Evolutionary conservation across 2,329 filamentous ascomycete genomes (phyloP).

Genomic region (Cladophialophora bantiana): DNA sequence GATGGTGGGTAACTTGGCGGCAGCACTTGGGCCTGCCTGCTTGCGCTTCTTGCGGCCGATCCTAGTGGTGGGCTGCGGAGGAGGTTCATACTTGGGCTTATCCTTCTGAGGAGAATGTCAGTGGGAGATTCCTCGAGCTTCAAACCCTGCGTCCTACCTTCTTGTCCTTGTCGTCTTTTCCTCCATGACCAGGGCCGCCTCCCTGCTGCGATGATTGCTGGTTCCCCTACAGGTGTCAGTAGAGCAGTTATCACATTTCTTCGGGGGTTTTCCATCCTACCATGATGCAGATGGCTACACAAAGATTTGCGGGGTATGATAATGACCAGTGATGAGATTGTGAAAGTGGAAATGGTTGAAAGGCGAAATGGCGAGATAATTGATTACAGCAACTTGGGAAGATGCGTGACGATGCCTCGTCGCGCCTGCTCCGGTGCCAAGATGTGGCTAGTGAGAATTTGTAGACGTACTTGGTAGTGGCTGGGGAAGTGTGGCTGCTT

Average conservation of each 20-base stretch:
- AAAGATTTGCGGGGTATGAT: neutral
- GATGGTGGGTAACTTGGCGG: constrained; percentile 91
- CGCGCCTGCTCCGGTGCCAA: constrained; percentile 12
- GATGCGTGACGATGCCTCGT: constrained; percentile 30
- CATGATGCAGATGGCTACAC: neutral
- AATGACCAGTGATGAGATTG: neutral
- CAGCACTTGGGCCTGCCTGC: constrained; percentile 88
- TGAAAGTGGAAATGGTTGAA: constrained; percentile 6
- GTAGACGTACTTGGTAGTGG: neutral
- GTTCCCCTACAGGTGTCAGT: constrained; percentile 49
- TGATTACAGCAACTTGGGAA: constrained; percentile 20
- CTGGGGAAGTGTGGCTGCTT: constrained; percentile 1
- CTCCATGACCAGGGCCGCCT: constrained; percentile 72
- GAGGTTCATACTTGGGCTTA: constrained; percentile 99
- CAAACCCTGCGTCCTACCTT: constrained; percentile 56
- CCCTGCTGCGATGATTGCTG: constrained; percentile 82
- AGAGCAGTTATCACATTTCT: neutral
- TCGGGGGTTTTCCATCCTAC: neutral
- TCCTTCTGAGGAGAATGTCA: constrained; percentile 75
- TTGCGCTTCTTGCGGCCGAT: constrained; percentile 99
- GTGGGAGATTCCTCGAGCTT: constrained; percentile 57
- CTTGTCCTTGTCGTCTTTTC: constrained; percentile 88
- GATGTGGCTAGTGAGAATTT: neutral
- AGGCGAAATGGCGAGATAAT: constrained; percentile 2
- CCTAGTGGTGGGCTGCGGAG: constrained; percentile 93